phyloP scores from a whole-genome alignment of 2,329 filamentous ascomycete genomes.

The Diaporthe destruens region DNA sequence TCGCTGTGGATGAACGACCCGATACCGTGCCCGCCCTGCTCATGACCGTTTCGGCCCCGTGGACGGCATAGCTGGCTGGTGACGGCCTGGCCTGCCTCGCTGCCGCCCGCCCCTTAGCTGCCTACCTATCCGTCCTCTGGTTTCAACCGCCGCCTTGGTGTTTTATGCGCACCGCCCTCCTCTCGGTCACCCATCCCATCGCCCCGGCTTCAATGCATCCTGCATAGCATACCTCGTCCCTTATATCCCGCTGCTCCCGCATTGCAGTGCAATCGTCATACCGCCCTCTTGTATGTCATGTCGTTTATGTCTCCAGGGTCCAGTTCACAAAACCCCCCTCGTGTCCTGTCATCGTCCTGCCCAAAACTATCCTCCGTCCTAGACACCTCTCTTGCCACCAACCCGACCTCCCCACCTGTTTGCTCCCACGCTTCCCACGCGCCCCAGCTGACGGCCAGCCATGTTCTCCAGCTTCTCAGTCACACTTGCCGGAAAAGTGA shows the following conservation, averaged over 20 bases:
- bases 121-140: constrained; percentile 8
- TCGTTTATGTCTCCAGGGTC: constrained; percentile 7
- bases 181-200: background rate
- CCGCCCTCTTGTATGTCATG: constrained; percentile 28
- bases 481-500: constrained; percentile 39
- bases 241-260: constrained; percentile 21
- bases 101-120: constrained; percentile 22
- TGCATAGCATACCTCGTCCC: constrained; percentile 22
- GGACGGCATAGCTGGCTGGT: constrained; percentile 35
- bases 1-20: constrained; percentile 23
- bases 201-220: constrained; percentile 14
- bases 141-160: constrained; percentile 29
- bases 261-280: constrained; percentile 33
- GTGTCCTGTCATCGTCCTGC: background rate
- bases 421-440: background rate
- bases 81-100: constrained; percentile 31
- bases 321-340: background rate
- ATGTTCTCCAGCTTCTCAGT: constrained; percentile 49
- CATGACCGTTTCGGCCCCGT: constrained; percentile 35
- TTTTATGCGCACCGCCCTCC: constrained; percentile 23
- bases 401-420: background rate
- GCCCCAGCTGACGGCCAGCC: constrained; percentile 41
- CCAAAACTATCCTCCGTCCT: background rate
- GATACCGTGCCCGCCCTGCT: constrained; percentile 3
- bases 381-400: constrained; percentile 30